Percentiles rank a stretch among this genome's conserved stretches.
Evolutionary conservation across 306 rosid species (phyloP).

Genomic region (Acacia confusa): DNA sequence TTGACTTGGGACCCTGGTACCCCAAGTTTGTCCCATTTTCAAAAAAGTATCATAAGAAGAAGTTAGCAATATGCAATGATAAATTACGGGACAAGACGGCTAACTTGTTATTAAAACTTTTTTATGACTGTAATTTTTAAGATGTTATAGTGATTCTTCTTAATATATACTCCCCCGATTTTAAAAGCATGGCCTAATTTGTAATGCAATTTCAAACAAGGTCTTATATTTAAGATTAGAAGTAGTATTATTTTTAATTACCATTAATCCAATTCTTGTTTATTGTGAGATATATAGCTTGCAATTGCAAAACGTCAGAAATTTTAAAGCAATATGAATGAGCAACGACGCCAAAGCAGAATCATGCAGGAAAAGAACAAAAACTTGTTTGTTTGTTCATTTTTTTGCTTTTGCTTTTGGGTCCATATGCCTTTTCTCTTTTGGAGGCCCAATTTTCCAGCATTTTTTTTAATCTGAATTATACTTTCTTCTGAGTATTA

Average conservation of each 20-base stretch:
- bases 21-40: neutral
- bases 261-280: neutral
- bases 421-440: neutral
- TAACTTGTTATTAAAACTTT: too few species aligned
- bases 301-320: neutral
- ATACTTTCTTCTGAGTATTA: neutral
- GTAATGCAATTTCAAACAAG: too few species aligned
- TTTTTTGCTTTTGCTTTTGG: neutral
- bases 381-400: neutral
- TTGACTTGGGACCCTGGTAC: neutral
- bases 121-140: too few species aligned
- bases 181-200: too few species aligned
- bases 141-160: too few species aligned
- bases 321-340: neutral
- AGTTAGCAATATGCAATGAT: too few species aligned
- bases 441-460: neutral
- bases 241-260: neutral
- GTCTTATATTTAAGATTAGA: too few species aligned
- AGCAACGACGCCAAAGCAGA: neutral
- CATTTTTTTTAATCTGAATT: neutral
- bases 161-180: too few species aligned
- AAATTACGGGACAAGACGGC: accelerated
- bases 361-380: neutral
- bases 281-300: neutral
- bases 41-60: too few species aligned